Base-by-base conservation (phyloP, 2,329 filamentous ascomycete genomes). In the Alternaria metachromatica region DNA sequence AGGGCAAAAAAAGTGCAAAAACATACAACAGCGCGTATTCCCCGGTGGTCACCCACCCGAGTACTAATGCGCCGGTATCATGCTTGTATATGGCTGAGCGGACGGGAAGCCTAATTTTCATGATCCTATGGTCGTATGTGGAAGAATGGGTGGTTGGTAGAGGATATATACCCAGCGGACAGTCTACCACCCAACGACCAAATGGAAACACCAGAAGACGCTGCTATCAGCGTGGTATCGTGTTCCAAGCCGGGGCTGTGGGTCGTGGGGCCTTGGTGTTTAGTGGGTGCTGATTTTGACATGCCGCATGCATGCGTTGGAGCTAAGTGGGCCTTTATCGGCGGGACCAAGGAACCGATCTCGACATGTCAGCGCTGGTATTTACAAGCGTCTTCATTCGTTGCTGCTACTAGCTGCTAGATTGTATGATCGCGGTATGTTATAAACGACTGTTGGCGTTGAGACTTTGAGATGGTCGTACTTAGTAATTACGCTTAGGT, bases 141-240 rank as follows among this genome's bases (percentile, higher is more conserved):
- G 3, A 33, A 2, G 28, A 12, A 12, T 1, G 2, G 3, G 18
- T 23, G 12, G 18, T 0, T n/a, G 12, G 20, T 5, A 0, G 2
- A 3, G 1, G 2, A n/a, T 3, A 23, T 37, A 1, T 3, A 2
- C 10, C 28, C 28, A 12, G 7, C 0, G 1, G 11, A 5, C n/a
- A 0, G 0, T 4, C 2, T 1, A 0, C 3, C 2, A 20, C 28
- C 2, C 7, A 30, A 2, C 18, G 13, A 13, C 9, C 3, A 15
- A 9, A 3, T 4, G 2, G 15, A 12, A 30, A 21, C 18, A n/a
- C 10, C 3, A 15, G 1, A 15, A 15, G 0, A 4, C n/a, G n/a
- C 2, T 30, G 1, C 28, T 30, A 20, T 3, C 23, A 23, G 15
- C 11, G 3, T 8, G 1, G 1, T 2, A 11, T 10, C 7, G n/a